Conservation (phyloP, 78 protist genomes). For the Dictyostelium firmibasis region DNA sequence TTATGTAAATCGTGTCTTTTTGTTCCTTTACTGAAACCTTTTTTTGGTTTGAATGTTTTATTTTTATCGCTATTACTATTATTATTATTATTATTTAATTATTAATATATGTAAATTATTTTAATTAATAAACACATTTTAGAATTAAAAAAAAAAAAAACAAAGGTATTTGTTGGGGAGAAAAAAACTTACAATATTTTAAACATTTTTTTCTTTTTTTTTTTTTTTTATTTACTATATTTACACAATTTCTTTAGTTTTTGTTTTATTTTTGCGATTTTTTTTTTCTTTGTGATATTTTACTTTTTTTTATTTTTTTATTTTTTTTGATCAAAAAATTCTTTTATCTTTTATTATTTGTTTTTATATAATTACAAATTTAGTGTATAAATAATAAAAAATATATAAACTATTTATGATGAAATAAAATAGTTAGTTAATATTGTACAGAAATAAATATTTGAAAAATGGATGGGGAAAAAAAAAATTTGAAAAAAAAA, state of each 20-base stretch:
- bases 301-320: too few species aligned
- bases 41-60: slow-evolving; percentile 80
- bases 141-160: too few species aligned
- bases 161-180: too few species aligned
- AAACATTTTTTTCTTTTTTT: background rate
- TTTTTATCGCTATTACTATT: slow-evolving; percentile 74
- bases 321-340: too few species aligned
- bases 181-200: background rate
- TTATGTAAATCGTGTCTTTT: slow-evolving; percentile 74
- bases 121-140: too few species aligned
- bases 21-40: slow-evolving; percentile 65
- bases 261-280: too few species aligned
- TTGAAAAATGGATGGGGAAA: background rate
- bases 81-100: background rate
- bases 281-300: too few species aligned
- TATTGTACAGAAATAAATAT: background rate
- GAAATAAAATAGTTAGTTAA: background rate
- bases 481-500: too few species aligned
- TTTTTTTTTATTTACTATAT: background rate
- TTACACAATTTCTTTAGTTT: background rate
- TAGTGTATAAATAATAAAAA: background rate
- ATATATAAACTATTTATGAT: background rate
- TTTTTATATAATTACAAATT: background rate
- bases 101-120: background rate
- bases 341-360: too few species aligned